phyloP scores from a whole-genome alignment of 345 rosid species.

The Eucalyptus pumila region DNA sequence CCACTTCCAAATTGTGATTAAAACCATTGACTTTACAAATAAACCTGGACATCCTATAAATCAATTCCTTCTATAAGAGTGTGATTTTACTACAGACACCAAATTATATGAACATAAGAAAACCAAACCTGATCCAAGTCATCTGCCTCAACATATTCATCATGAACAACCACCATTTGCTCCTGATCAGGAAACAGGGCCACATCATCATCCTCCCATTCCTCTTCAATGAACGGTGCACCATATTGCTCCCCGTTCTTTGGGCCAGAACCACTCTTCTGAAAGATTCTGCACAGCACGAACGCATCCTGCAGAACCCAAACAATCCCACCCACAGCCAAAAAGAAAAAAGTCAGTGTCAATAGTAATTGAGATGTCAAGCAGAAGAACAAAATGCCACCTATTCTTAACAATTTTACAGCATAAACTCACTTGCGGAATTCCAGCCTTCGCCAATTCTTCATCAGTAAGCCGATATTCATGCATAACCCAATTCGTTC shows the following conservation, averaged over 20 bases:
- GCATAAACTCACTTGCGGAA: conserved; percentile 46
- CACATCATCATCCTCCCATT: conserved; percentile 74
- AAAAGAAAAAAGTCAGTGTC: not conserved
- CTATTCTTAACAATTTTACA: not conserved
- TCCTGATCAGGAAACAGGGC: conserved; percentile 32
- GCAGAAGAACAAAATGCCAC: not conserved
- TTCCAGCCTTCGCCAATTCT: conserved; percentile 37
- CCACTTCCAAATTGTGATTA: not conserved
- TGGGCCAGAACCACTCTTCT: conserved; percentile 95
- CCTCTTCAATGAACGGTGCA: conserved; percentile 92
- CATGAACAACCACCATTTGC: conserved; percentile 23
- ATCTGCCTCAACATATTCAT: conserved; percentile 30
- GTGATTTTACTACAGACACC: not conserved
- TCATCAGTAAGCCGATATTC: conserved; percentile 73
- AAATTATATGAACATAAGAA: not conserved
- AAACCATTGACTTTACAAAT: not conserved
- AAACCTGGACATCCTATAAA: not conserved
- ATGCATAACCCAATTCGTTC: conserved; percentile 97
- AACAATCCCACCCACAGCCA: not conserved
- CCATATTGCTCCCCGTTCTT: conserved; percentile 97
- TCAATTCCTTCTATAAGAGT: not conserved
- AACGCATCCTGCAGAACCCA: conserved; percentile 52
- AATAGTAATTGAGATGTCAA: not conserved
- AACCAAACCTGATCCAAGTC: conserved; percentile 55
- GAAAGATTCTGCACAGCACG: conserved; percentile 88